Percentiles rank a stretch among this genome's conserved stretches.
These are phyloP conservation scores for Solanum hybrid DNA, from an alignment of 305 asterid genomes.

Conservation along the genomic window DNA sequence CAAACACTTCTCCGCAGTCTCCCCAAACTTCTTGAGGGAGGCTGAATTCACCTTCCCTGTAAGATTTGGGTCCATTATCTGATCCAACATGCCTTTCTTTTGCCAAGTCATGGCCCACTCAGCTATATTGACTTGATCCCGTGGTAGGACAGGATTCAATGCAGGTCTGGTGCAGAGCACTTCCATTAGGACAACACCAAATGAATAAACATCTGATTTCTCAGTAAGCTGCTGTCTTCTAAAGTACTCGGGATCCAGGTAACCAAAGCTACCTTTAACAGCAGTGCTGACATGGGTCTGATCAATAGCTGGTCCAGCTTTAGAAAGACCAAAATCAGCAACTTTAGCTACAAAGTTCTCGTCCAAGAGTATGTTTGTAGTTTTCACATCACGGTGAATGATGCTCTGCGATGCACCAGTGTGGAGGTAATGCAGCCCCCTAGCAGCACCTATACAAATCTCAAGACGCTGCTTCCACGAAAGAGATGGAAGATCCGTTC, in stretches of 20 bases:
- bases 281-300: constrained; percentile 99
- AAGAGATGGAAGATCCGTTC: constrained; percentile 84
- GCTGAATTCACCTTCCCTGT: constrained; percentile 76
- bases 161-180: constrained; percentile 97
- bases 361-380: constrained; percentile 88
- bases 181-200: constrained; percentile 96
- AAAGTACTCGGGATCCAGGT: constrained; percentile 97
- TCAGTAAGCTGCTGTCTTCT: constrained; percentile 95
- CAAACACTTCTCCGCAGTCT: constrained; percentile 92
- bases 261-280: constrained; percentile 98
- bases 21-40: constrained; percentile 88
- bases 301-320: constrained; percentile 87
- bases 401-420: constrained; percentile 92
- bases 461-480: constrained; percentile 92
- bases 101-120: constrained; percentile 99
- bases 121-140: constrained; percentile 96
- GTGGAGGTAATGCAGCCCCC: constrained; percentile 97
- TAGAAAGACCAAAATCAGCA: constrained; percentile 95
- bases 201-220: constrained; percentile 96
- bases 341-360: constrained; percentile 92
- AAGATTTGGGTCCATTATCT: constrained; percentile 76
- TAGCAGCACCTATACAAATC: constrained; percentile 93
- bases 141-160: constrained; percentile 86
- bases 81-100: constrained; percentile 91
- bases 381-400: constrained; percentile 94